These are phyloP conservation scores for Pisolithus marmoratus DNA, from an alignment of 768 basidiomycete genomes.

Conservation along the genomic window DNA sequence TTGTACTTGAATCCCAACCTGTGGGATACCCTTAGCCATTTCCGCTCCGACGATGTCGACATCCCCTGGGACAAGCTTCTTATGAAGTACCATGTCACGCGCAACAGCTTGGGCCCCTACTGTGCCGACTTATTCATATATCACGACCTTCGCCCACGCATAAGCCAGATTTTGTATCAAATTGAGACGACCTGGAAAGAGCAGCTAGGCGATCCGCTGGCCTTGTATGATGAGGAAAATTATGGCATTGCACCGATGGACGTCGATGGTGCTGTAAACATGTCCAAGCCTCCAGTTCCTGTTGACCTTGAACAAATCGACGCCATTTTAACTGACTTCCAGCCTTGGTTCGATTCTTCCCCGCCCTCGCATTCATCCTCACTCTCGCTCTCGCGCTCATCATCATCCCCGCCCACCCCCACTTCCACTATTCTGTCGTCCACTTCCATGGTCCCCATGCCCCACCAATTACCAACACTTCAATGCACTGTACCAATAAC, in stretches of 20 bases:
- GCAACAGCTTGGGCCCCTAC: constrained; percentile 64
- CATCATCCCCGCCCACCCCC: neutral
- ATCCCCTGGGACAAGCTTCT: constrained; percentile 58
- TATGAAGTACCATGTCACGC: constrained; percentile 56
- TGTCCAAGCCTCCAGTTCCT: constrained; percentile 23
- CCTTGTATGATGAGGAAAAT: constrained; percentile 8
- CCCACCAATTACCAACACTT: neutral
- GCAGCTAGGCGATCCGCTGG: constrained; percentile 7
- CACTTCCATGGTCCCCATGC: neutral
- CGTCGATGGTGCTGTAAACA: constrained; percentile 18
- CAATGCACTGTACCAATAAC: constrained; percentile 29
- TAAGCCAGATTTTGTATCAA: constrained; percentile 36
- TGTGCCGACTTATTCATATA: constrained; percentile 70
- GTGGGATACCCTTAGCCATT: constrained; percentile 46
- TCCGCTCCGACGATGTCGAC: constrained; percentile 30
- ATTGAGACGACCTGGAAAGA: constrained; percentile 14
- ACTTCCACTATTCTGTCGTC: constrained; percentile 10
- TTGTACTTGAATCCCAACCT: constrained; percentile 52
- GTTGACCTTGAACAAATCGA: constrained; percentile 43
- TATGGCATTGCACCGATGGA: constrained; percentile 17
- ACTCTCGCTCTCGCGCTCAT: too few species aligned
- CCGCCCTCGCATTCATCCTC: constrained; percentile 6
- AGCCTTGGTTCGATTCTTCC: constrained; percentile 32
- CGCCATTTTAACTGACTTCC: constrained; percentile 42
- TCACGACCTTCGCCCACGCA: constrained; percentile 49